Conservation (phyloP, 768 basidiomycete genomes). For the Xerocomus spinulosus region DNA sequence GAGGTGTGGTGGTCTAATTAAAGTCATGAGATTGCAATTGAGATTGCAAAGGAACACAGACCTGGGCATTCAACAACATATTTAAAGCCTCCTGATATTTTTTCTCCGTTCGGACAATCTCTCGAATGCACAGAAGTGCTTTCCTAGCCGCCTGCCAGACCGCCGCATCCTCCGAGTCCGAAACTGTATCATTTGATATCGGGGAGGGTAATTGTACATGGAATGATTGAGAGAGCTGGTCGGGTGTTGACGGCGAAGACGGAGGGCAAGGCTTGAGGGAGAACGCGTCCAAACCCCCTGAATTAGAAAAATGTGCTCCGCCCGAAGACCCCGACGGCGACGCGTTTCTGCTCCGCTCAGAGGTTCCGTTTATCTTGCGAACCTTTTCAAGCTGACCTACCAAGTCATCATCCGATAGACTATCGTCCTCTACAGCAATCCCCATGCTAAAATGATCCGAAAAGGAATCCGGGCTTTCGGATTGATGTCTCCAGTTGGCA, state of each 20-base stretch:
- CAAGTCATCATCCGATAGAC: slow-evolving; percentile 46
- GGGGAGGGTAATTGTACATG: background rate
- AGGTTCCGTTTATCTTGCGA: slow-evolving; percentile 21
- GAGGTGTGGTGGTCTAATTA: slow-evolving; percentile 36
- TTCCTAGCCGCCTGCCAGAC: slow-evolving; percentile 37
- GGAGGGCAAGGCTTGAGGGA: background rate
- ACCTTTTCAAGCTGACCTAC: slow-evolving; percentile 46
- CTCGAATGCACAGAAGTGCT: slow-evolving; percentile 43
- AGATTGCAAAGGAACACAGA: slow-evolving; percentile 11
- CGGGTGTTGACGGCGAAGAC: background rate
- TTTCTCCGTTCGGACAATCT: slow-evolving; percentile 45
- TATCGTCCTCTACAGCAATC: slow-evolving; percentile 48
- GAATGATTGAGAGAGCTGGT: background rate
- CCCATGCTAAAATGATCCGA: slow-evolving; percentile 29
- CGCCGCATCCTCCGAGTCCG: slow-evolving; percentile 21
- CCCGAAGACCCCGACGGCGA: background rate
- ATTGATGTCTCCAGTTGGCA: background rate
- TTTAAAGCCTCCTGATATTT: slow-evolving; percentile 39
- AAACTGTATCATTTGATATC: slow-evolving; percentile 2
- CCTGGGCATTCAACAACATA: slow-evolving; percentile 35
- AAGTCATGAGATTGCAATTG: background rate
- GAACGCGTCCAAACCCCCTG: background rate
- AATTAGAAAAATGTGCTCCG: background rate
- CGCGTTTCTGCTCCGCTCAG: background rate
- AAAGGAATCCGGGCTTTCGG: background rate